A percentile compares a stretch with the other conserved stretches of the same genome.
These are phyloP conservation scores for Quercus gilva DNA, from an alignment of 306 rosid genomes.

Conservation along the genomic window DNA sequence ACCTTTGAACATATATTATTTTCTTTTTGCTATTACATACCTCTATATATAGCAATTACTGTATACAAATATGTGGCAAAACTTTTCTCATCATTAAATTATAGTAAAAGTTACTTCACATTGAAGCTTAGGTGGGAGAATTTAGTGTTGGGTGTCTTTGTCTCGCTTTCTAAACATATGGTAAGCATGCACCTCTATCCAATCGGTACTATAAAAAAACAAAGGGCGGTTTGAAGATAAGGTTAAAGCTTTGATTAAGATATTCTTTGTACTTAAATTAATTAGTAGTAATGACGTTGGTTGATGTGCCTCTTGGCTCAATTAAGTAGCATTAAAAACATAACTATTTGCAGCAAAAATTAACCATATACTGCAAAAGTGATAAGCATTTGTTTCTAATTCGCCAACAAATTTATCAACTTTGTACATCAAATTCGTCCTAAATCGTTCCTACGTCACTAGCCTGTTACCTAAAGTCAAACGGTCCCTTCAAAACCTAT, in stretches of 20 bases:
- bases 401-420: background rate
- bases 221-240: constrained; percentile 1
- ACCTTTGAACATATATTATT: no score
- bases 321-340: background rate
- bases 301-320: background rate
- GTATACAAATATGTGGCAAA: no score
- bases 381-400: background rate
- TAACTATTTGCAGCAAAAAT: background rate
- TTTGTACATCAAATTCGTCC: background rate
- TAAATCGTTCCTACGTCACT: background rate
- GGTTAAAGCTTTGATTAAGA: background rate
- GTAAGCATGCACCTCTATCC: no score
- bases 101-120: no score
- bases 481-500: background rate
- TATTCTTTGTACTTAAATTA: background rate
- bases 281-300: background rate
- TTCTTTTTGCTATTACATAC: no score
- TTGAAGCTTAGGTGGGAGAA: no score
- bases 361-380: background rate
- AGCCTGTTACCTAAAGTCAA: background rate
- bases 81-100: no score
- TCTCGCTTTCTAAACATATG: no score
- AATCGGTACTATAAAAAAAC: no score
- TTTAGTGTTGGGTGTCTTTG: no score
- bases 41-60: no score